Conservation (phyloP, 176 grass and related monocot genomes). For the Triticum urartu region DNA sequence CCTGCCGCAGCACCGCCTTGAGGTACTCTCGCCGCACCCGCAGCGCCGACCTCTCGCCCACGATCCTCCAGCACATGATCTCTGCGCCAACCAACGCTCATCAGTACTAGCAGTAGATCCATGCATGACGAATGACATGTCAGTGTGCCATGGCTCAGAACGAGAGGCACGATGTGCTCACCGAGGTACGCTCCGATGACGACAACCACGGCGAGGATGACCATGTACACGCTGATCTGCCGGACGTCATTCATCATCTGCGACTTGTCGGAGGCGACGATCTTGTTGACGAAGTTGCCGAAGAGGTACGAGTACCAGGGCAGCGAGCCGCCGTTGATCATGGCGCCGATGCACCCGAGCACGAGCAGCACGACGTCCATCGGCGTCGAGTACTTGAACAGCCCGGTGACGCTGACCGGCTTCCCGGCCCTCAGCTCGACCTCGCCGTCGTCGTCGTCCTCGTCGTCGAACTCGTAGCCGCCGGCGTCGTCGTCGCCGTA, state of each 20-base stretch:
- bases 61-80: constrained; percentile 70
- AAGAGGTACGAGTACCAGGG: constrained; percentile 80
- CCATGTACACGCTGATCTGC: constrained; percentile 66
- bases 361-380: constrained; percentile 53
- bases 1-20: constrained; percentile 59
- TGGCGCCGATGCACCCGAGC: constrained; percentile 55
- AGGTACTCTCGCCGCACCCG: constrained; percentile 56
- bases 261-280: constrained; percentile 27
- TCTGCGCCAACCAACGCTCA: constrained; percentile 20
- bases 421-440: constrained; percentile 35
- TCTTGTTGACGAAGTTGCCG: constrained; percentile 69
- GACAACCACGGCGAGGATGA: constrained; percentile 45
- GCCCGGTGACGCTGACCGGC: constrained; percentile 40
- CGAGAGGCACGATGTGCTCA: not conserved
- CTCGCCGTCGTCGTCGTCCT: constrained; percentile 35
- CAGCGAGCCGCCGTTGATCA: constrained; percentile 59
- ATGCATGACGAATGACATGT: not conserved
- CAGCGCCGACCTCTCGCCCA: constrained; percentile 56
- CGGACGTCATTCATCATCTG: constrained; percentile 69
- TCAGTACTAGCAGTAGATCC: not conserved
- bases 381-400: constrained; percentile 63
- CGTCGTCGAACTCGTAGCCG: not conserved
- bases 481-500: not conserved
- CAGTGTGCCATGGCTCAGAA: too few species aligned
- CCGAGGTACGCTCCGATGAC: constrained; percentile 56